Evolutionary conservation across 306 rosid species (phyloP), one percentile per base, ranked within the genome.

Genomic region (Vigna reflexopilosa): DNA sequence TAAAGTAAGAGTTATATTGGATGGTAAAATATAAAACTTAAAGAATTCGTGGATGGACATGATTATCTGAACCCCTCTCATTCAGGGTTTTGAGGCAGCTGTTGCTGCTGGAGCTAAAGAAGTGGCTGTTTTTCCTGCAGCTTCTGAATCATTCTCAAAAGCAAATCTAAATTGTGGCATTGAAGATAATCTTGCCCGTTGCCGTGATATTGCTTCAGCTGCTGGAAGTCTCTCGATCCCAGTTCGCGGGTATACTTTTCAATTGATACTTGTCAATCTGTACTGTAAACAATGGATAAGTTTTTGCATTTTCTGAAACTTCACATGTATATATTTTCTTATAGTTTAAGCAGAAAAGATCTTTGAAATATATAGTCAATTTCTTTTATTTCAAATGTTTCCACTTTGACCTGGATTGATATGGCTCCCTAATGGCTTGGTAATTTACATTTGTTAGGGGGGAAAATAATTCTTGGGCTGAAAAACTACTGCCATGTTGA

Each of bases 81-180:
- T 77, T 12, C 81, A 94, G 98, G 98, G 97, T 68, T 92, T 94
- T 84, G 98, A 90, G 83, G 93, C 90, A 52, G 97, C 98, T 72
- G 83, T 92, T 70, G 86, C 90, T 73, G 91, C 98, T 77, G 97
- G 98, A 79, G 97, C 98, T 44, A 94, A 88, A 83, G 93, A 92
- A 85, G 97, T 94, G 38, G 97, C 97, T 62, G 88, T 94, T 67
- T 92, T 94, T 85, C 91, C 97, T 17, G 87, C 97, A 9, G 98
- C 98, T 67, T 94, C 98, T 8, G 97, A 94, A 70, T 92, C 95
- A 32, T 92, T 94, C 81, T 94, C 97, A 15, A 90, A 88, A 71
- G 84, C 93, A 75, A 94, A 92, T 83, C 86, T 94, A 70, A 94
- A 94, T 71, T 82, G 92, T 84, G 89, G 90, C 81, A 90, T 94